Base-by-base conservation (phyloP, 2,329 filamentous ascomycete genomes). In the Trichothecium roseum region DNA sequence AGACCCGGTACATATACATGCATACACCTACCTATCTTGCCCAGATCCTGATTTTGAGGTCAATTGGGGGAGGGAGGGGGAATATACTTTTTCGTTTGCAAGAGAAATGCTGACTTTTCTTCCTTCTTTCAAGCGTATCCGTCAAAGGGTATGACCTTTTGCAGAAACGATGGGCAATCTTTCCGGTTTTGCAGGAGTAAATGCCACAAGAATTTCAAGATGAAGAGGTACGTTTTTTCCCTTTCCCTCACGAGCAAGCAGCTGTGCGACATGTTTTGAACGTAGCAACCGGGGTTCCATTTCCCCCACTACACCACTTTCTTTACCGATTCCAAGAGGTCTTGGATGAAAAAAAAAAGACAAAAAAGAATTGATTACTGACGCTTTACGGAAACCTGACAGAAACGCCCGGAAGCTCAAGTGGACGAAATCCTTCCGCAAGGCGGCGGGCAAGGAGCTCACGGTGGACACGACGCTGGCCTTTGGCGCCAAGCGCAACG, bases 341-440 rank as follows among this genome's bases (percentile, higher is more conserved):
- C 60, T 64, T 67, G 39, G n/a, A n/a, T n/a, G n/a, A 39, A 41
- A 5, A 32, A 24, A 20, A 20, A 34, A 10, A 34, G 14, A 15
- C 18, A 10, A 29, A 15, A 27, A 20, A 18, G 18, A 18, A n/a
- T 3, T n/a, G 33, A 24, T 8, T 28, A 35, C n/a, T 17, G 2
- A 17, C 13, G n/a, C 22, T 35, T 16, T 16, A 27, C 8, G 15
- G 18, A 6, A 36, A 17, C 24, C n/a, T 12, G 15, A 94, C 85
- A 81, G 91, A 47, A 95, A 96, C 66, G 88, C 89, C 26, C 80
- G 89, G 58, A 94, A 95, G 63, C 76, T 96, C 50, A 91, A 87
- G 63, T 95, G 89, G 91, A 95, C 89, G 43, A 94, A 95, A 71
- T 79, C 85, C 35, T 89, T 88, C 73, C 82, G 87, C 54, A 81